phyloP scores from a whole-genome alignment of 2,329 filamentous ascomycete genomes.

The Ceratocystis cacaofunesta region DNA sequence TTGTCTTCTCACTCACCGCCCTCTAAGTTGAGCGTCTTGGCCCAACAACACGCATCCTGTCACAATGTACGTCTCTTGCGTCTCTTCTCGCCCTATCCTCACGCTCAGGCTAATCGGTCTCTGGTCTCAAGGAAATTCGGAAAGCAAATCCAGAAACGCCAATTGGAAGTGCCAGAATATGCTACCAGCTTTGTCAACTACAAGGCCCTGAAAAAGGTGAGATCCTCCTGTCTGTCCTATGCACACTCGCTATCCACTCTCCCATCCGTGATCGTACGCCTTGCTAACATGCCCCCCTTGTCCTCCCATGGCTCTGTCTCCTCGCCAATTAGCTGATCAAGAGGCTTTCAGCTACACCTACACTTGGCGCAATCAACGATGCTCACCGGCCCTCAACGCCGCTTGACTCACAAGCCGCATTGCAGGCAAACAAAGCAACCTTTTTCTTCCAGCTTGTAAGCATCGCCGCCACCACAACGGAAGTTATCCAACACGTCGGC shows the following conservation, averaged over 20 bases:
- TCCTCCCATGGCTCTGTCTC: not conserved
- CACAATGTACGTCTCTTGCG: not conserved
- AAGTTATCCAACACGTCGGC: slow-evolving; percentile 90
- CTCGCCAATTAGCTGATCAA: slow-evolving; percentile 68
- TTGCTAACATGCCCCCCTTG: not conserved
- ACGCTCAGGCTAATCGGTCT: not conserved
- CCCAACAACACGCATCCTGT: not conserved
- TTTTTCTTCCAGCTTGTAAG: slow-evolving; percentile 95
- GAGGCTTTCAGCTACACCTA: slow-evolving; percentile 83
- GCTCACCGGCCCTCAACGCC: slow-evolving; percentile 31
- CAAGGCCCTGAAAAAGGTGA: slow-evolving; percentile 95
- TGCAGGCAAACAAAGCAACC: slow-evolving; percentile 94
- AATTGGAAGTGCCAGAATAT: slow-evolving; percentile 98
- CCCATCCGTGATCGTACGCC: too few relatives aligned
- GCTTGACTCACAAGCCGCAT: slow-evolving; percentile 66
- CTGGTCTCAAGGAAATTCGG: slow-evolving; percentile 74
- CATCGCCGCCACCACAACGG: slow-evolving; percentile 45
- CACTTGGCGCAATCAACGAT: slow-evolving; percentile 62
- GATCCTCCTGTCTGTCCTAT: slow-evolving; percentile 16
- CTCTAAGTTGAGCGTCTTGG: not conserved
- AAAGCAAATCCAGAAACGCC: slow-evolving; percentile 97
- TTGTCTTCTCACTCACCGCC: not conserved
- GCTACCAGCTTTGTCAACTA: slow-evolving; percentile 98
- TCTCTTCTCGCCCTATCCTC: not conserved
- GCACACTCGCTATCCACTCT: too few relatives aligned